Conservation (phyloP, 768 basidiomycete species). For the Suillus fuscotomentosus region DNA sequence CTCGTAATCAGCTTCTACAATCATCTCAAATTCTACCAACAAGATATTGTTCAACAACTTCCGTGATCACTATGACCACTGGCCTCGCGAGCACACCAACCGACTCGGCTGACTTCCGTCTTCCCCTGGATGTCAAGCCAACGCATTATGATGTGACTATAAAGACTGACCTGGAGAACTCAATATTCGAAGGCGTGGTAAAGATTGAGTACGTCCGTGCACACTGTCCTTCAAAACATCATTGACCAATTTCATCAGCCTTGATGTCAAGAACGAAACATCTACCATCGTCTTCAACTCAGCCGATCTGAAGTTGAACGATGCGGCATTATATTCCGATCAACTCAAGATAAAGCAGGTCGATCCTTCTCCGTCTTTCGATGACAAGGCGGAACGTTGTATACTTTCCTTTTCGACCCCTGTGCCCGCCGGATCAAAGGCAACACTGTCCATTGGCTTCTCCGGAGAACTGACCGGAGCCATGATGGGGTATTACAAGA, state of each 20-base stretch:
- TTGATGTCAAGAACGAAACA: slow-evolving; percentile 63
- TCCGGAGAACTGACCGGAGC: slow-evolving; percentile 61
- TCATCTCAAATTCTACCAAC: not conserved
- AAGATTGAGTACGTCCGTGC: slow-evolving; percentile 55
- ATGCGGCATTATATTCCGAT: slow-evolving; percentile 56
- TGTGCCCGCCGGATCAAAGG: slow-evolving; percentile 69
- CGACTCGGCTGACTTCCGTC: slow-evolving; percentile 36
- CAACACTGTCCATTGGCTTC: slow-evolving; percentile 69
- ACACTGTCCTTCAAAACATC: not conserved
- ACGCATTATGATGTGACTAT: slow-evolving; percentile 78
- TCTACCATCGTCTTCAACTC: slow-evolving; percentile 65
- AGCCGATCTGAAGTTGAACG: slow-evolving; percentile 54
- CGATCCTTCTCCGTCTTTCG: slow-evolving; percentile 47
- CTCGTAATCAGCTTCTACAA: slow-evolving; percentile 1
- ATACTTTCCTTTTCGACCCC: slow-evolving; percentile 54
- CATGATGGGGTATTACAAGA: slow-evolving; percentile 86
- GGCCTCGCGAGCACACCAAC: slow-evolving; percentile 2
- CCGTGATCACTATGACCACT: slow-evolving; percentile 13
- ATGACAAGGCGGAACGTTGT: slow-evolving; percentile 63
- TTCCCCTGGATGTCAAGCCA: slow-evolving; percentile 66
- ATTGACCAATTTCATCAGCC: slow-evolving; percentile 34
- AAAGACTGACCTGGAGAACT: slow-evolving; percentile 78
- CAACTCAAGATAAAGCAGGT: slow-evolving; percentile 47
- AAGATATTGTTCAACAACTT: slow-evolving; percentile 10
- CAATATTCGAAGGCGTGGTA: slow-evolving; percentile 75